Conservation (phyloP, 768 basidiomycete genomes). For the Collybia nuda region DNA sequence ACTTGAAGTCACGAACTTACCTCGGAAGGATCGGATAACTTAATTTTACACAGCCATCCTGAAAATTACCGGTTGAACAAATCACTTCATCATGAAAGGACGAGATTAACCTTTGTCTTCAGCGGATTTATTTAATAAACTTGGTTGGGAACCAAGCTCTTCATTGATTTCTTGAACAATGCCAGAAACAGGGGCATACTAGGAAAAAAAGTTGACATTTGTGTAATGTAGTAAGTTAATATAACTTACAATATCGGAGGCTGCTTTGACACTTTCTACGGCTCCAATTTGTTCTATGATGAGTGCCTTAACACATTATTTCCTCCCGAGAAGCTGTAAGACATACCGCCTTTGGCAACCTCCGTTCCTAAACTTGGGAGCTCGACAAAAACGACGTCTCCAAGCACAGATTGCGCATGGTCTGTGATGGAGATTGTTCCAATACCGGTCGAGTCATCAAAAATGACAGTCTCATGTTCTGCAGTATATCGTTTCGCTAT, state of each 20-base stretch:
- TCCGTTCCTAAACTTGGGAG: conserved; percentile 65
- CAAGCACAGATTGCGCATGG: conserved; percentile 88
- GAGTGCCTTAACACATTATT: not conserved
- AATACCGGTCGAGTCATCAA: conserved; percentile 73
- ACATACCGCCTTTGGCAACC: conserved; percentile 75
- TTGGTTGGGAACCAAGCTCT: conserved; percentile 61
- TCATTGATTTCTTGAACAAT: conserved; percentile 79
- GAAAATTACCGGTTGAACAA: not conserved
- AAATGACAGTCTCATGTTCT: conserved; percentile 86
- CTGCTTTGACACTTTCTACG: conserved; percentile 95
- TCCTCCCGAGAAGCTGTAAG: not conserved
- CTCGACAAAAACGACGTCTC: conserved; percentile 98
- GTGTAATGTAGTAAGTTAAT: conserved; percentile 3
- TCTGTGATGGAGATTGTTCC: conserved; percentile 88
- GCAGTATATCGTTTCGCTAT: conserved; percentile 77
- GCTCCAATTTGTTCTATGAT: conserved; percentile 78
- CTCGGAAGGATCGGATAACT: conserved; percentile 74
- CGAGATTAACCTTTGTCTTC: conserved; percentile 70
- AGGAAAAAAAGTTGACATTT: conserved; percentile 10
- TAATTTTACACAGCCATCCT: conserved; percentile 98
- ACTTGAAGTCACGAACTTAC: conserved; percentile 34
- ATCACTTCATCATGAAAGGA: not conserved
- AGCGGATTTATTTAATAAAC: conserved; percentile 85
- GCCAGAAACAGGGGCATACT: conserved; percentile 95
- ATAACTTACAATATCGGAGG: conserved; percentile 79